Conservation (phyloP, 192 early-diverging fungal species). For the Pilaira anomala region DNA sequence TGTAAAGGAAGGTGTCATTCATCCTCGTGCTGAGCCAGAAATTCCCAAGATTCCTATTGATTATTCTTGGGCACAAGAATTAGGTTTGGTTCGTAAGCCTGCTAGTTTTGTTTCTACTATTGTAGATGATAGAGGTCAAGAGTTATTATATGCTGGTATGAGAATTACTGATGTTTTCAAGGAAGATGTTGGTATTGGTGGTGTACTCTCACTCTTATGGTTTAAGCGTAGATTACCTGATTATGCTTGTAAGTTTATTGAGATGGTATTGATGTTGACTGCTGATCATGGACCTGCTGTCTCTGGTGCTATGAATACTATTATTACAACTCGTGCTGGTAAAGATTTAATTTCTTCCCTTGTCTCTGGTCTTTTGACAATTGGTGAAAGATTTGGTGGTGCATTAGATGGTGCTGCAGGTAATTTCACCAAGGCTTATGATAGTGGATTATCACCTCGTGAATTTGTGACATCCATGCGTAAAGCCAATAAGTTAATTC, state of each 20-base stretch:
- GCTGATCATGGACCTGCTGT: constrained; percentile 99
- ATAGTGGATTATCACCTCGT: constrained; percentile 85
- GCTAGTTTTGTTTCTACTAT: constrained; percentile 98
- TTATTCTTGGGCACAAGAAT: constrained; percentile 98
- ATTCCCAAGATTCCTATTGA: constrained; percentile 98
- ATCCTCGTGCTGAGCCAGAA: constrained; percentile 80
- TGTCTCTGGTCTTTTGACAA: constrained; percentile 92
- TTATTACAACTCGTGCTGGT: constrained; percentile 93
- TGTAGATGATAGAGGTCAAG: constrained; percentile 98
- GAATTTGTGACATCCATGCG: constrained; percentile 96
- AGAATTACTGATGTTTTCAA: constrained; percentile 98
- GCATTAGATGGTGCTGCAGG: constrained; percentile 97
- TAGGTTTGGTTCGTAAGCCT: constrained; percentile 97
- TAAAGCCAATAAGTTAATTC: constrained; percentile 94
- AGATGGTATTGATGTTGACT: constrained; percentile 99
- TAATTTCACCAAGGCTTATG: constrained; percentile 88
- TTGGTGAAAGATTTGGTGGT: constrained; percentile 97
- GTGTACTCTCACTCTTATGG: constrained; percentile 95
- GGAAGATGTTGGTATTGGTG: constrained; percentile 98
- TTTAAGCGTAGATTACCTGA: constrained; percentile 95
- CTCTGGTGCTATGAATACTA: constrained; percentile 88
- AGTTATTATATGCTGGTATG: constrained; percentile 98
- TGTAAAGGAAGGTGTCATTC: constrained; percentile 68
- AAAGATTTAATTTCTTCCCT: constrained; percentile 97
- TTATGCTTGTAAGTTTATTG: constrained; percentile 96